Evolutionary conservation across 176 grass and related monocot species (phyloP).

Genomic region (Triticum aestivum): IWGSC_CS_RefSeq_v2.1 NC_057798.1:193961123-193961622

Average conservation of each 20-base stretch:
- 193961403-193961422: conserved; percentile 69
- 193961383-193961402: conserved; percentile 63
- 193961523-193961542: conserved; percentile 15
- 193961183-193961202: conserved; percentile 80
- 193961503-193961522: conserved; percentile 51
- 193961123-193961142: conserved; percentile 19
- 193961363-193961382: conserved; percentile 87
- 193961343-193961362: conserved; percentile 59
- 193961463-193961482: conserved; percentile 41
- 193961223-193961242: conserved; percentile 68
- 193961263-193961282: conserved; percentile 47
- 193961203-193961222: conserved; percentile 85
- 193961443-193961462: conserved; percentile 36
- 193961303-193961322: conserved; percentile 95
- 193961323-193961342: conserved; percentile 87
- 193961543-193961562: conserved; percentile 88
- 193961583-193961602: conserved; percentile 81
- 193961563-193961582: conserved; percentile 81
- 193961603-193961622: conserved; percentile 17
- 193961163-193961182: neutral
- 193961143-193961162: conserved; percentile 42
- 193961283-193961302: conserved; percentile 66
- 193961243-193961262: conserved; percentile 83
- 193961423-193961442: conserved; percentile 70
- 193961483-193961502: neutral